phyloP scores from a whole-genome alignment of 2,329 filamentous ascomycete species.

The Thermochaetoides dissita region DNA sequence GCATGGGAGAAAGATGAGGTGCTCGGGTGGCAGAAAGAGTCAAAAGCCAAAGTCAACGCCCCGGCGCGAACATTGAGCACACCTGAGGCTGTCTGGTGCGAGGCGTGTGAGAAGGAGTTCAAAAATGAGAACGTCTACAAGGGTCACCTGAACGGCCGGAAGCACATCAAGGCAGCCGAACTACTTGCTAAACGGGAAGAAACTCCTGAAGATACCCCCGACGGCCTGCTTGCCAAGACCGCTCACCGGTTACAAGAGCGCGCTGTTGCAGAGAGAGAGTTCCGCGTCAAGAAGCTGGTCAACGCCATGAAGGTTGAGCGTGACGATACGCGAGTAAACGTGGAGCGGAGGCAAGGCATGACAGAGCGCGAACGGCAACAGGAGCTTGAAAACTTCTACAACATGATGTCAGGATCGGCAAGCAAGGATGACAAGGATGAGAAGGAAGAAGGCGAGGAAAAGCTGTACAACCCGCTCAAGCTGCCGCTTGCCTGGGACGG shows the following conservation, averaged over 20 bases:
- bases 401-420: constrained; percentile 31
- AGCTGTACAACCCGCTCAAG: constrained; percentile 93
- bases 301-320: constrained; percentile 76
- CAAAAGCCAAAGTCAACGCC: constrained; percentile 24
- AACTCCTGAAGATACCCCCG: constrained; percentile 14
- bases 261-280: constrained; percentile 79
- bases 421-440: constrained; percentile 50
- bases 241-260: constrained; percentile 65
- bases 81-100: constrained; percentile 68
- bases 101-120: constrained; percentile 87
- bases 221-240: constrained; percentile 19
- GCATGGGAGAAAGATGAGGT: constrained; percentile 71
- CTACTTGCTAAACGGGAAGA: constrained; percentile 36
- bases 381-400: constrained; percentile 77
- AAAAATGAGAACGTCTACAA: constrained; percentile 93
- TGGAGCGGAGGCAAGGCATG: constrained; percentile 94
- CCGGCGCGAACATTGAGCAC: constrained; percentile 21
- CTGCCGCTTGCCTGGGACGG: constrained; percentile 94
- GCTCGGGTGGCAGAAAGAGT: constrained; percentile 59
- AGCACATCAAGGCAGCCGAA: constrained; percentile 76
- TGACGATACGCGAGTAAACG: constrained; percentile 80
- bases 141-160: constrained; percentile 76
- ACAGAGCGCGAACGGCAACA: constrained; percentile 90
- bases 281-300: constrained; percentile 65
- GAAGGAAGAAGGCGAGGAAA: constrained; percentile 67